phyloP scores from a whole-genome alignment of 2,329 filamentous ascomycete species.

The Hortaea sp. region DNA sequence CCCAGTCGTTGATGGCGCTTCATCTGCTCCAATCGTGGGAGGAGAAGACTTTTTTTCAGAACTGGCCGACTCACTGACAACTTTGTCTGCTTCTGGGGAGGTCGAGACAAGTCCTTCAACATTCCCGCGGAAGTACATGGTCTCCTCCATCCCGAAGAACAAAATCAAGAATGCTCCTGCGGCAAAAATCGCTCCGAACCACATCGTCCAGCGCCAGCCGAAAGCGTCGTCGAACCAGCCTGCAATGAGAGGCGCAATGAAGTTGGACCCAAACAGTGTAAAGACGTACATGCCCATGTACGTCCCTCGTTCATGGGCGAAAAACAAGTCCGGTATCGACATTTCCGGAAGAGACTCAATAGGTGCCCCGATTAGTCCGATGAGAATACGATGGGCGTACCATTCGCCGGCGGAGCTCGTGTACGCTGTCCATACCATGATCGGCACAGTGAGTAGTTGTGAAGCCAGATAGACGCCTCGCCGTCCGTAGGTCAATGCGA shows the following conservation, averaged over 20 bases:
- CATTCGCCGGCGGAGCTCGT: slow-evolving; percentile 37
- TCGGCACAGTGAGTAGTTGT: slow-evolving; percentile 30
- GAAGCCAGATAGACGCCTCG: slow-evolving; percentile 39
- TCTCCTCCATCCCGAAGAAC: slow-evolving; percentile 53
- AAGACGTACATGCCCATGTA: slow-evolving; percentile 21
- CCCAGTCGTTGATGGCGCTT: too few species aligned
- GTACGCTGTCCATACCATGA: slow-evolving; percentile 37
- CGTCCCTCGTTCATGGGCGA: slow-evolving; percentile 19
- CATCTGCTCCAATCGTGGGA: too few species aligned
- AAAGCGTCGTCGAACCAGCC: slow-evolving; percentile 41
- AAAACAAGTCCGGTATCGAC: slow-evolving; percentile 17
- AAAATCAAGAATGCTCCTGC: slow-evolving; percentile 40
- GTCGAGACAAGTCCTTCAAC: too few species aligned
- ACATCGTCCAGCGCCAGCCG: slow-evolving; percentile 42
- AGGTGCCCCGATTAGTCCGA: slow-evolving; percentile 40
- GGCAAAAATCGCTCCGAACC: slow-evolving; percentile 45
- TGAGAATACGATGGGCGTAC: slow-evolving; percentile 33
- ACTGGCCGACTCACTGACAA: too few species aligned
- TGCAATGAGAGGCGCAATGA: slow-evolving; percentile 33
- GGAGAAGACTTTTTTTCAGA: too few species aligned
- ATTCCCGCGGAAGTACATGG: slow-evolving; percentile 34
- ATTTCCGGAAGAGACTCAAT: slow-evolving; percentile 39
- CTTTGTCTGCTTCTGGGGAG: too few species aligned
- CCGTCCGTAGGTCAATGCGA: slow-evolving; percentile 44
- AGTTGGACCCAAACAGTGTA: slow-evolving; percentile 15